Evolutionary conservation across 495 filamentous ascomycete genomes (phyloP).

Genomic region (Xylaria palmicola): DNA sequence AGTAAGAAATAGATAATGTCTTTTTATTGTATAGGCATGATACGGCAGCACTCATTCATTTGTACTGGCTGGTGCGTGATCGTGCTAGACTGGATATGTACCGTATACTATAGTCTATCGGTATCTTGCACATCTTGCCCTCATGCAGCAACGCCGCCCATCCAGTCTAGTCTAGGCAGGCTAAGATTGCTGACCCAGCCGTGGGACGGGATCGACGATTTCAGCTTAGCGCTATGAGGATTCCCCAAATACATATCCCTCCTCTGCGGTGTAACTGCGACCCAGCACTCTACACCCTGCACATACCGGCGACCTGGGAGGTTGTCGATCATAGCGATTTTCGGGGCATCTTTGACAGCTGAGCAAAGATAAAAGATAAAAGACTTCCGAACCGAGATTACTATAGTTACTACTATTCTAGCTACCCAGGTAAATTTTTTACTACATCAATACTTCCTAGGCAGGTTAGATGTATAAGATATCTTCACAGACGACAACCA

Average conservation of each 20-base stretch:
- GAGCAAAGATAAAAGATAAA: neutral
- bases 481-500: too few relatives aligned
- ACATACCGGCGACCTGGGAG: conserved; percentile 6
- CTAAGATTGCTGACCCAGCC: neutral
- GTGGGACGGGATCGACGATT: too few relatives aligned
- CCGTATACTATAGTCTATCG: neutral
- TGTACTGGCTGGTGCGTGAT: too few relatives aligned
- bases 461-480: neutral
- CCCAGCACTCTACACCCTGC: neutral
- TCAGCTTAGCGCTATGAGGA: neutral
- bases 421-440: neutral
- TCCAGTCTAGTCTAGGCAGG: neutral
- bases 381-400: neutral
- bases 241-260: neutral
- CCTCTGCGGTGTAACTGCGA: neutral
- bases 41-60: too few relatives aligned
- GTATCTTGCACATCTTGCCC: neutral
- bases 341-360: neutral
- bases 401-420: neutral
- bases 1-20: too few relatives aligned
- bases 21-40: too few relatives aligned
- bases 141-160: neutral
- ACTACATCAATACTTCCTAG: neutral
- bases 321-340: neutral
- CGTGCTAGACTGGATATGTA: too few relatives aligned